Base-by-base conservation (phyloP, 1,139 yeast genomes). In the Diutina ranongensis region DNA sequence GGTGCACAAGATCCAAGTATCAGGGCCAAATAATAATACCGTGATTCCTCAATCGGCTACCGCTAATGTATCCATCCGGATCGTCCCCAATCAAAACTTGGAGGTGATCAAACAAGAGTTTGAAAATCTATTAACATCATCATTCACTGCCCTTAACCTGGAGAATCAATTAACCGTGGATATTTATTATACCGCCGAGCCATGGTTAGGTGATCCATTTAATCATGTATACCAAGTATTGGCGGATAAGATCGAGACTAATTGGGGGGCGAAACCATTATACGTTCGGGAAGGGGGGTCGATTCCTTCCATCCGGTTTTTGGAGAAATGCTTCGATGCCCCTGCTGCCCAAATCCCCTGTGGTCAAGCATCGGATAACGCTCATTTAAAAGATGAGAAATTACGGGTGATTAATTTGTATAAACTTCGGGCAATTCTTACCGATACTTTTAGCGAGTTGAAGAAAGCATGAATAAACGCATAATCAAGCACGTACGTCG, bases 271-370 rank as follows among this genome's bases (percentile, higher is more conserved):
- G 61, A 68, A 68, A 4, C 97, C 97, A 0, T 65, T 92, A 42
- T 82, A 80, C 50, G 86, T 92, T 44, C 76, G 97, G 52, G 98
- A 92, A 65, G 98, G 98, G 49, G 98, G 98, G 0, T 85, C 96
- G 1, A 88, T 92, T 58, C 97, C 98, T 1, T 82, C 92, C 13
- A 80, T 94, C 7, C 65, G 97, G 49, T 83, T 83, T 51, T 66
- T 92, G 53, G 98, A 92, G 56, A 84, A 83, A 58, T 71, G 76
- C 18, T 84, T 92, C 54, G 62, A 72, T 46, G 96, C 97, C 1
- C 85, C 87, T 19, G 97, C 97, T 1, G 95, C 92, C 0, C 97
- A 92, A 61, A 76, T 92, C 38, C 98, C 98, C 2, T 87, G 97
- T 59, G 98, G 98, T 0, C 98, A 92, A 64, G 77, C 94, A 1